These are phyloP conservation scores for Neltuma alba DNA, from an alignment of 306 rosid genomes.

Conservation along the genomic window DNA sequence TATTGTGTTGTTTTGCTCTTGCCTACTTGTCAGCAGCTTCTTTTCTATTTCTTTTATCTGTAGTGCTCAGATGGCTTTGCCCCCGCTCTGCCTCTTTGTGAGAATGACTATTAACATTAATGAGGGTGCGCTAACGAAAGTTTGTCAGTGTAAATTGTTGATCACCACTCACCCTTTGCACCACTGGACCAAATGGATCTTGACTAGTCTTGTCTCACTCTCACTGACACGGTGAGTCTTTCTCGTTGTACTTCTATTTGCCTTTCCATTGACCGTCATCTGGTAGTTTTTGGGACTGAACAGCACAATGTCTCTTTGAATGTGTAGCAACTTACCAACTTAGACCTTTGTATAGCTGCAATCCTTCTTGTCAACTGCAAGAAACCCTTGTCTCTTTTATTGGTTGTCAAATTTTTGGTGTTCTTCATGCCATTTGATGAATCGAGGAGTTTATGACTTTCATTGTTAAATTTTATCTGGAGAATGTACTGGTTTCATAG, in stretches of 20 bases:
- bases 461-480: background rate
- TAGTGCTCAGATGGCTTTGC: background rate
- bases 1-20: background rate
- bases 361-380: conserved; percentile 18
- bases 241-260: conserved; percentile 11
- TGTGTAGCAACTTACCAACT: background rate
- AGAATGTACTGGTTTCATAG: background rate
- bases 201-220: conserved; percentile 7
- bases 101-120: conserved; percentile 15
- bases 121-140: background rate
- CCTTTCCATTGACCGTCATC: background rate
- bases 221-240: conserved; percentile 14
- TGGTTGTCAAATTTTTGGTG: background rate
- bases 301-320: background rate
- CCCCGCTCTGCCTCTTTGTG: conserved; percentile 14
- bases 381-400: conserved; percentile 9
- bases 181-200: conserved; percentile 17
- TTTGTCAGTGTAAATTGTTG: background rate
- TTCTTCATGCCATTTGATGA: conserved; percentile 1
- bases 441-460: conserved; percentile 8
- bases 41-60: background rate
- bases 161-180: background rate
- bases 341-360: conserved; percentile 9
- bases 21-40: conserved; percentile 1
- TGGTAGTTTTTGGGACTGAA: conserved; percentile 1